These are phyloP conservation scores for Marsdenia floribunda DNA, from an alignment of 257 asterid genomes.

Conservation along the genomic window DNA sequence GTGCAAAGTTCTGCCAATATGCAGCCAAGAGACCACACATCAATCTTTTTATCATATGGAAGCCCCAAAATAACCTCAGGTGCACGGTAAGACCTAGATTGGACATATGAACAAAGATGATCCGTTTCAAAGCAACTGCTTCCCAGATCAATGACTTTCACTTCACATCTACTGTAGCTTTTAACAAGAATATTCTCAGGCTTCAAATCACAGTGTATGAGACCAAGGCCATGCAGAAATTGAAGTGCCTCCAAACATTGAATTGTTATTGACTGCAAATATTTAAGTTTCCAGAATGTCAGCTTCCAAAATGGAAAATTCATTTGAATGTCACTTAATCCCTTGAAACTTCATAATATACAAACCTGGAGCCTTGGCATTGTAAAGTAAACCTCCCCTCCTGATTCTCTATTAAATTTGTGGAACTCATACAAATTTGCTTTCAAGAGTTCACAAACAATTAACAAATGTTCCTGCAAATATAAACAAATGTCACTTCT, in stretches of 20 bases:
- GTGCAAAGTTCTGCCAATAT: slow-evolving; percentile 98
- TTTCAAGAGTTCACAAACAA: slow-evolving; percentile 94
- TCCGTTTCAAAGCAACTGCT: slow-evolving; percentile 97
- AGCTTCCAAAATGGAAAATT: slow-evolving; percentile 14
- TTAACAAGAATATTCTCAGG: slow-evolving; percentile 98
- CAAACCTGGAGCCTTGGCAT: slow-evolving; percentile 99
- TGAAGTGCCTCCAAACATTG: slow-evolving; percentile 98
- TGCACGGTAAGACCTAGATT: slow-evolving; percentile 95
- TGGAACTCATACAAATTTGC: slow-evolving; percentile 97
- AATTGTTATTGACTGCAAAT: slow-evolving; percentile 82
- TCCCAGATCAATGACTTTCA: slow-evolving; percentile 96
- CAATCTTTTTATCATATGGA: slow-evolving; percentile 90
- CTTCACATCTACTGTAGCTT: slow-evolving; percentile 99
- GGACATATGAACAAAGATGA: slow-evolving; percentile 97
- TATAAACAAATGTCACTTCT: slow-evolving; percentile 10
- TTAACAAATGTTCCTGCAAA: slow-evolving; percentile 87
- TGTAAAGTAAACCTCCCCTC: slow-evolving; percentile 97
- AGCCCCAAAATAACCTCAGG: slow-evolving; percentile 97
- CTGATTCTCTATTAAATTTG: slow-evolving; percentile 95
- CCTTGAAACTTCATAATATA: slow-evolving; percentile 15
- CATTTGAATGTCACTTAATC: slow-evolving; percentile 12
- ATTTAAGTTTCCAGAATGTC: slow-evolving; percentile 19
- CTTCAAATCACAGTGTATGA: slow-evolving; percentile 96
- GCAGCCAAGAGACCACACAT: slow-evolving; percentile 98
- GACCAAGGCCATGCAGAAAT: slow-evolving; percentile 90